Percentiles rank a stretch among this genome's conserved stretches.
Evolutionary conservation across 2,329 filamentous ascomycete species (phyloP).

Genomic region (Simplicillium aogashimaense): DNA sequence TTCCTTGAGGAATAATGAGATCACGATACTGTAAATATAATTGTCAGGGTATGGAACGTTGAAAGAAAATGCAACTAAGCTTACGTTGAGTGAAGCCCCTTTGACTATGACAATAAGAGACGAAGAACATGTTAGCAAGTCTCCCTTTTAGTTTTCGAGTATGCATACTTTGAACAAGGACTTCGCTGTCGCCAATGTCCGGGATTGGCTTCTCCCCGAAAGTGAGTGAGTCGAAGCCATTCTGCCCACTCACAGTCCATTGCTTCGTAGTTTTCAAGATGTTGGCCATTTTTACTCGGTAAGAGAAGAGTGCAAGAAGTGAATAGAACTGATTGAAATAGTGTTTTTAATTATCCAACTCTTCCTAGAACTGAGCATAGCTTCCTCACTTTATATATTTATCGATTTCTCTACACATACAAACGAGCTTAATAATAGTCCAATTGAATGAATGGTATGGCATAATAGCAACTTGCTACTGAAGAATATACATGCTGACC

Average conservation of each 20-base stretch:
- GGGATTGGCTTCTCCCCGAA: conserved; percentile 47
- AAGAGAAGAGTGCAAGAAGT: too few relatives aligned
- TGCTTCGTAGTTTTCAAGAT: conserved; percentile 46
- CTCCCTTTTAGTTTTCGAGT: conserved; percentile 5
- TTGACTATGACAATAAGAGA: conserved; percentile 31
- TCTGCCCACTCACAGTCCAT: conserved; percentile 42
- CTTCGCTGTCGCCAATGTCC: conserved; percentile 57
- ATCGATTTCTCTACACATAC: too few relatives aligned
- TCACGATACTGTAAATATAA: conserved; percentile 40
- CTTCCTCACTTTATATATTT: too few relatives aligned
- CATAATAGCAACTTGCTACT: too few relatives aligned
- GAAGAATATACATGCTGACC: too few relatives aligned
- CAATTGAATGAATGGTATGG: too few relatives aligned
- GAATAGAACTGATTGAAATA: too few relatives aligned
- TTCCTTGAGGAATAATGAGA: conserved; percentile 36
- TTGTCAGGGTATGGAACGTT: not conserved
- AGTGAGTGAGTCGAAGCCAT: conserved; percentile 50
- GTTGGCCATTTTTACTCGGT: too few relatives aligned
- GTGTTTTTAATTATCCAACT: too few relatives aligned
- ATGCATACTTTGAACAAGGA: conserved; percentile 51
- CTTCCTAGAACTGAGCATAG: too few relatives aligned
- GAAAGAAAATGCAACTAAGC: conserved; percentile 5
- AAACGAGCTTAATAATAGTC: too few relatives aligned
- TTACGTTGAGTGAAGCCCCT: conserved; percentile 39
- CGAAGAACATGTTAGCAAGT: not conserved